Percentiles rank a stretch among this genome's conserved stretches.
phyloP scores from a whole-genome alignment of 1,139 yeast genomes.

The Arxiozyma bovina region DNA sequence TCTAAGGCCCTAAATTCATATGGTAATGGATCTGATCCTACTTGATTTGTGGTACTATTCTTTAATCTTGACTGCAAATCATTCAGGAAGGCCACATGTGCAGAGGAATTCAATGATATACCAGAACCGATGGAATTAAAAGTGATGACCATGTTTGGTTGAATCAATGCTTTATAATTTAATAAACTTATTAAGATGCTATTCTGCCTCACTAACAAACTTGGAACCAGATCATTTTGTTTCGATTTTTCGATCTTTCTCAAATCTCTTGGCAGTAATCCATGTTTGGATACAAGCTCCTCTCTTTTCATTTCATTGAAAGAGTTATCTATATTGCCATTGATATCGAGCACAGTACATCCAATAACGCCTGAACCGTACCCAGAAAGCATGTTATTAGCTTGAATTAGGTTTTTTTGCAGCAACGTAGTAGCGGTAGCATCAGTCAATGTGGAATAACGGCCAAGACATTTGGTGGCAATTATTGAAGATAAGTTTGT shows the following conservation, averaged over 20 bases:
- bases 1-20: conserved; percentile 90
- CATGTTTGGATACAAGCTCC: conserved; percentile 34
- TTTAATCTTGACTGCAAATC: conserved; percentile 22
- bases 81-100: conserved; percentile 27
- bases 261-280: conserved; percentile 33
- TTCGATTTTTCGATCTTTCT: conserved; percentile 56
- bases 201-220: conserved; percentile 52
- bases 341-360: conserved; percentile 54
- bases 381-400: conserved; percentile 28
- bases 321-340: conserved; percentile 49
- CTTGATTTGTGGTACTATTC: conserved; percentile 23
- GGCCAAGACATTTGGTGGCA: neutral
- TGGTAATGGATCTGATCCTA: conserved; percentile 24
- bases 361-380: conserved; percentile 30
- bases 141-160: conserved; percentile 53
- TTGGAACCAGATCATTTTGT: conserved; percentile 47
- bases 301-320: conserved; percentile 52
- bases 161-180: conserved; percentile 62
- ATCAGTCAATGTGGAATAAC: conserved; percentile 1
- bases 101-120: conserved; percentile 25
- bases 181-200: conserved; percentile 57
- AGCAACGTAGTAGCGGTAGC: conserved; percentile 27
- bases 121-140: conserved; percentile 41
- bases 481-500: neutral
- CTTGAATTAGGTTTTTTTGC: conserved; percentile 32